A percentile compares a stretch with the other conserved stretches of the same genome.
These are phyloP conservation scores for Quercus bicolor DNA, from an alignment of 306 rosid species.

Conservation along the genomic window DNA sequence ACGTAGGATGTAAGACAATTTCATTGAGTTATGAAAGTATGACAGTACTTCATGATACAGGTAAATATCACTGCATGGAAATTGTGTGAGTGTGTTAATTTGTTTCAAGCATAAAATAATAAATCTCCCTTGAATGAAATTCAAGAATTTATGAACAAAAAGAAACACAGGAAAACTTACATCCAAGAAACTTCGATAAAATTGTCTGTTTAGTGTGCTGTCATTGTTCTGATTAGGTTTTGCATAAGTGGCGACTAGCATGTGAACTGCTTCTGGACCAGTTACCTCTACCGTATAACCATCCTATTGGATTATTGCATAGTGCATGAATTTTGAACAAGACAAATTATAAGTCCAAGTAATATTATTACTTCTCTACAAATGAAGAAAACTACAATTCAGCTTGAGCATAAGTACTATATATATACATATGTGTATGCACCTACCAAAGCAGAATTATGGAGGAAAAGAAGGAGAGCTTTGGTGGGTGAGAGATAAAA, in stretches of 20 bases:
- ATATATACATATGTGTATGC: background rate
- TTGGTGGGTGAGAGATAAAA: too few relatives aligned
- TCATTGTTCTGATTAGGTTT: constrained; percentile 48
- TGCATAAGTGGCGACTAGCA: constrained; percentile 86
- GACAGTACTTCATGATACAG: too few relatives aligned
- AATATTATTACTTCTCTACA: background rate
- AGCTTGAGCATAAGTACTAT: too few relatives aligned
- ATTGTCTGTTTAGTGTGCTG: constrained; percentile 67
- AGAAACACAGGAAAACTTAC: constrained; percentile 33
- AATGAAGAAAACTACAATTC: too few relatives aligned
- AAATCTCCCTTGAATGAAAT: background rate
- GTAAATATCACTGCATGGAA: too few relatives aligned
- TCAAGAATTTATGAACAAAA: background rate
- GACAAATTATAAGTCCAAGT: background rate
- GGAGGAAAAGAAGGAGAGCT: too few relatives aligned
- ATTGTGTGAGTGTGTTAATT: too few relatives aligned
- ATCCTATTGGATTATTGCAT: constrained; percentile 49
- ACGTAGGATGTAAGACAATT: too few relatives aligned
- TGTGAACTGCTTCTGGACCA: constrained; percentile 58
- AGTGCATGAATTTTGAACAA: background rate
- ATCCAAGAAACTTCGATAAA: constrained; percentile 59
- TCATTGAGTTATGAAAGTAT: too few relatives aligned
- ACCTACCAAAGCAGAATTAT: too few relatives aligned
- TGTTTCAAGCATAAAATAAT: too few relatives aligned
- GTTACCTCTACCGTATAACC: constrained; percentile 69